phyloP scores from a whole-genome alignment of 805 yeast genomes.

The Priceomyces fermenticarens region DNA sequence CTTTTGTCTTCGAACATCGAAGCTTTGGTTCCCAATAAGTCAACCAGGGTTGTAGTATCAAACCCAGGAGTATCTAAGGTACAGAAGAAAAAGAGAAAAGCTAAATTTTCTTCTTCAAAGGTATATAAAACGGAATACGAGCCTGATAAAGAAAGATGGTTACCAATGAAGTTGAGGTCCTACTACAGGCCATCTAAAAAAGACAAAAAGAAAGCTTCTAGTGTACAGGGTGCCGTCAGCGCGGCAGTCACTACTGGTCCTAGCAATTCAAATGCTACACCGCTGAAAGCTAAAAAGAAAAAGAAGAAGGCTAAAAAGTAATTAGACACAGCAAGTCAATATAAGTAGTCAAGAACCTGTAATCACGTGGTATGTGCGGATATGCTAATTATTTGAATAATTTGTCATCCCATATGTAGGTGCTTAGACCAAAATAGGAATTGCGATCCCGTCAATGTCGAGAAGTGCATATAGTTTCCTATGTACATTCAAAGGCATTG shows the following conservation, averaged over 20 bases:
- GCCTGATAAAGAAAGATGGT: conserved; percentile 73
- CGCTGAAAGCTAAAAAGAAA: conserved; percentile 18
- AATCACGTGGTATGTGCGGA: no score
- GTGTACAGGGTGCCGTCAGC: conserved; percentile 26
- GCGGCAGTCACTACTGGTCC: conserved; percentile 7
- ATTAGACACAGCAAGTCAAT: not conserved
- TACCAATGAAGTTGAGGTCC: conserved; percentile 82
- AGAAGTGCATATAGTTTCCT: not conserved
- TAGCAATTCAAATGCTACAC: conserved; percentile 2
- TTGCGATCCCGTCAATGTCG: not conserved
- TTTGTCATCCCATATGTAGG: no score
- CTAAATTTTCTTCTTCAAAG: conserved; percentile 28
- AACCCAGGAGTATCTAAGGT: conserved; percentile 11
- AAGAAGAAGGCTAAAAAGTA: conserved; percentile 23
- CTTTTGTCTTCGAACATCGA: conserved; percentile 30
- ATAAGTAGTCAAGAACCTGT: no score
- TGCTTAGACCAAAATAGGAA: not conserved
- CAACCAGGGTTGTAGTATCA: conserved; percentile 5
- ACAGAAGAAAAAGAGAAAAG: conserved; percentile 21
- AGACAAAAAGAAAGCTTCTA: conserved; percentile 33
- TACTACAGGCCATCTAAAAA: conserved; percentile 77
- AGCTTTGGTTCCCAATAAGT: conserved; percentile 17
- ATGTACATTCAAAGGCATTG: not conserved
- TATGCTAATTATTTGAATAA: no score
- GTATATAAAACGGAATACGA: conserved; percentile 21